phyloP scores from a whole-genome alignment of 2,329 filamentous ascomycete genomes.

The Trichophyton benhamiae region DNA sequence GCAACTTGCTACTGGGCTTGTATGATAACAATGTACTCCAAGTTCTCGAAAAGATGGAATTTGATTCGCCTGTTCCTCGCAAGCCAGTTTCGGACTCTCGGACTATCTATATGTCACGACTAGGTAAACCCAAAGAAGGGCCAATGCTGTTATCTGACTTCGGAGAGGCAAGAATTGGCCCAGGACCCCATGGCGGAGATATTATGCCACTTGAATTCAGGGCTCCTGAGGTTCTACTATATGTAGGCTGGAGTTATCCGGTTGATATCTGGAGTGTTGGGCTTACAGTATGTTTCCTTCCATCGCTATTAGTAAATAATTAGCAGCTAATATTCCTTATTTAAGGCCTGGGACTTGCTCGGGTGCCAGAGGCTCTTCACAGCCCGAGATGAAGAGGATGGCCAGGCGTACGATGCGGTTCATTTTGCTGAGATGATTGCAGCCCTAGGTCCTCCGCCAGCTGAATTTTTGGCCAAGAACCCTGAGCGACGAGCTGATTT shows the following conservation, averaged over 20 bases:
- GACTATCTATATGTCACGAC: slow-evolving; percentile 21
- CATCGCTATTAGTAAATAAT: not conserved
- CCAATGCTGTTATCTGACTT: slow-evolving; percentile 20
- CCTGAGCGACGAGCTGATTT: slow-evolving; percentile 23
- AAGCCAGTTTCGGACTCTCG: slow-evolving; percentile 25
- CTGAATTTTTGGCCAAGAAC: slow-evolving; percentile 16
- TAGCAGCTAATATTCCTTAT: no score
- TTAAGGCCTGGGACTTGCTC: slow-evolving; percentile 35
- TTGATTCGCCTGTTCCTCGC: slow-evolving; percentile 21
- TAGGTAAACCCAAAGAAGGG: slow-evolving; percentile 2
- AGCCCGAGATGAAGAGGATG: slow-evolving; percentile 24
- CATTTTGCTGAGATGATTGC: slow-evolving; percentile 37
- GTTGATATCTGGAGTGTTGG: slow-evolving; percentile 24
- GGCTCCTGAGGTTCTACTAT: slow-evolving; percentile 21
- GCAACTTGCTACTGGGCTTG: slow-evolving; percentile 23
- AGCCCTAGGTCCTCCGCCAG: slow-evolving; percentile 32
- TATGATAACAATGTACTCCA: slow-evolving; percentile 20
- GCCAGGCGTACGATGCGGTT: slow-evolving; percentile 27
- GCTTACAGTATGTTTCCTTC: slow-evolving; percentile 13
- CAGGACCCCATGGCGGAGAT: slow-evolving; percentile 26
- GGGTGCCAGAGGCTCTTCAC: slow-evolving; percentile 33
- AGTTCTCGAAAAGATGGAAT: slow-evolving; percentile 21
- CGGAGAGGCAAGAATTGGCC: slow-evolving; percentile 24
- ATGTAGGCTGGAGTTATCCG: slow-evolving; percentile 18
- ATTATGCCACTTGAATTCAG: slow-evolving; percentile 30